A percentile compares a stretch with the other conserved stretches of the same genome.
phyloP scores from a whole-genome alignment of 1,284 basidiomycete species.

The Papiliotrema fonsecae region DNA sequence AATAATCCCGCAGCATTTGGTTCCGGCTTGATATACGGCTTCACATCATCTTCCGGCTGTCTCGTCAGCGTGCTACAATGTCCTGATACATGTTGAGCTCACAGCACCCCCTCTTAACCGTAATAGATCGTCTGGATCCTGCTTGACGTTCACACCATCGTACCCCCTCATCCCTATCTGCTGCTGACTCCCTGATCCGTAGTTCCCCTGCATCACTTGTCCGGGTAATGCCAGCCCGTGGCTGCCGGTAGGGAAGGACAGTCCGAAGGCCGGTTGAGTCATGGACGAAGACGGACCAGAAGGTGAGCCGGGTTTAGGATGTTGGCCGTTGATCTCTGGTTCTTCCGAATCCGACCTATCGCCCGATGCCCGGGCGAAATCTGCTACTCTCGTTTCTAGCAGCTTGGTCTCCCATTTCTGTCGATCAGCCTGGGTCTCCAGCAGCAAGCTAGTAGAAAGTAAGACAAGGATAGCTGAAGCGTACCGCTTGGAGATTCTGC shows the following conservation, averaged over 20 bases:
- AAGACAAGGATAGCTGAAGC: slow-evolving; percentile 29
- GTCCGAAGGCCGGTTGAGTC: background rate
- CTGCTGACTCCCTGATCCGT: background rate
- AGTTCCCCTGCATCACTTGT: background rate
- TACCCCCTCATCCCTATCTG: background rate
- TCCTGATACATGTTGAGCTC: slow-evolving; percentile 1
- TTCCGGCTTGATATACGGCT: slow-evolving; percentile 32
- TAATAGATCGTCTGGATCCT: slow-evolving; percentile 39
- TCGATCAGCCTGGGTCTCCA: slow-evolving; percentile 9
- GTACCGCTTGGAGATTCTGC: slow-evolving; percentile 77
- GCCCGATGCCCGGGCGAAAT: slow-evolving; percentile 56
- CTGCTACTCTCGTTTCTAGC: slow-evolving; percentile 84
- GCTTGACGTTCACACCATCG: slow-evolving; percentile 32
- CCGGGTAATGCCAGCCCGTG: slow-evolving; percentile 13
- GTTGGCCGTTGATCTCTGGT: background rate
- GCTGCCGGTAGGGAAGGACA: slow-evolving; percentile 1
- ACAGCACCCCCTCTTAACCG: slow-evolving; percentile 39
- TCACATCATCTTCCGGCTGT: slow-evolving; percentile 10
- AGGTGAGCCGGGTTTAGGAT: background rate
- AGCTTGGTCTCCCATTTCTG: slow-evolving; percentile 95
- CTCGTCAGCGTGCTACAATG: background rate
- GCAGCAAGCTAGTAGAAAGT: slow-evolving; percentile 1
- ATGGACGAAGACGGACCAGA: background rate
- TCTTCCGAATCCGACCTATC: slow-evolving; percentile 1
- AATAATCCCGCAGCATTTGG: slow-evolving; percentile 47